Evolutionary conservation across 495 filamentous ascomycete genomes (phyloP), one percentile per base, ranked within the genome.

Genomic region (Daldinia loculata): DNA sequence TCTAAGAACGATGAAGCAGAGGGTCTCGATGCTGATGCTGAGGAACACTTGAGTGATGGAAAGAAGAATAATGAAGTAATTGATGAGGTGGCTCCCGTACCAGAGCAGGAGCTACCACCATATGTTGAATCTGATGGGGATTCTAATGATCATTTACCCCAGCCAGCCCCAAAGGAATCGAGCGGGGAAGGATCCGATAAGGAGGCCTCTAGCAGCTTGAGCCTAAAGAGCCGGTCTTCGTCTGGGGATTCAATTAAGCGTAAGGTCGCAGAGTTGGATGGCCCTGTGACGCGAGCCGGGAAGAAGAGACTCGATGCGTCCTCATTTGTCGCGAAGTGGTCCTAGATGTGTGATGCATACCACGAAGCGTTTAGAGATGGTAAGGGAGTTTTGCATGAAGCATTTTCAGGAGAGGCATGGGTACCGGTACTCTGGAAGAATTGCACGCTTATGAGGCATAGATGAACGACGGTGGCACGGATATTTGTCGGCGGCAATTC

Each of bases 371-470:
- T 58, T 58, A 34, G 55, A 27, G 17, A 32, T 45, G 41, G 43
- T 8, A 17, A n/a, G 26, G 67, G 69, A 48, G 56, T 69, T 60
- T 22, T 52, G 61, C 14, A 51, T 69, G 8, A 17, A 61, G 69
- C 65, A 66, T 67, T 75, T 75, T 53, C 36, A 60, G 60, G 59
- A 64, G 55, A 45, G 55, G 60, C 48, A 48, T 67, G 34, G 52
- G 43, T 15, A 45, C 38, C 3, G 36, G 39, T 50, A 43, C 56
- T 55, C 29, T 24, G 41, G 52, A 56, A 48, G 52, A 30, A 36
- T 34, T 57, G 45, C 48, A 55, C 38, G 39, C 27, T 38, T 41
- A 36, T 38, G 41, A 56, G 24, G 51, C 45, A 48, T 63, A 41
- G 39, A 50, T 57, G 39, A 38, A 38, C 9, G 41, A 29, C 5